Evolutionary conservation across 1,284 basidiomycete genomes (phyloP), one percentile per base, ranked within the genome.

Genomic region (Moesziomyces sp.): DNA sequence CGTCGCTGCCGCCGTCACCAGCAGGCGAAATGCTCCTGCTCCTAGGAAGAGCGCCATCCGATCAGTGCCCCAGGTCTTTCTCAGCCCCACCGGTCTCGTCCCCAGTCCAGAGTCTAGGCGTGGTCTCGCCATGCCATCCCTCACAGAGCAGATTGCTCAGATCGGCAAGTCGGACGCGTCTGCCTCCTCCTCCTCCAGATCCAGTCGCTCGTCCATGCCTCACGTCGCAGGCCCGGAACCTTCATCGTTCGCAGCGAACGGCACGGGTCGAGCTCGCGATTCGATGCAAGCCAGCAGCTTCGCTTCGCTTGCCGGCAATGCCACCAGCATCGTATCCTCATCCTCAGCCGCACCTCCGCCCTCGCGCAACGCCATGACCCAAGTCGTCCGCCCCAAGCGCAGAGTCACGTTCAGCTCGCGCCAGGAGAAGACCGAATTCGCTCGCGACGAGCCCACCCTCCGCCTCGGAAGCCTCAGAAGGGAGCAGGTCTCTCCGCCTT

Each of bases 21-120:
- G 71, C 53, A 61, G 71, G 43, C 60, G 71, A 5, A 74, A 74
- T n/a, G 71, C 71, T 16, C 71, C 71, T 18, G 63, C 59, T 46
- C 78, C 78, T 1, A 59, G 78, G 52, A 80, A 80, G 67, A 77
- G 74, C 38, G 74, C 78, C 50, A 76, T 80, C 47, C 71, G 74
- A 49, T 60, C 73, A 26, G 75, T 75, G 16, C 78, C 76, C 1
- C 78, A 80, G 34, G 67, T 80, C 40, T 80, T 80, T 42, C 57
- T 69, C 44, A 80, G 78, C 42, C 78, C 78, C 0, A 80, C 78
- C 11, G 67, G 63, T 43, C 78, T 80, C 18, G 67, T 75, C 0
- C 76, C 78, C 11, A 79, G 74, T 34, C 74, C 76, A 8, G 67
- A 70, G 34, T 70, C 72, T 23, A 58, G 72, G 30, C 62, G 59